A percentile compares a stretch with the other conserved stretches of the same genome.
Conservation (phyloP, 164 flowering plant species). For the Houttuynia cordata region DNA sequence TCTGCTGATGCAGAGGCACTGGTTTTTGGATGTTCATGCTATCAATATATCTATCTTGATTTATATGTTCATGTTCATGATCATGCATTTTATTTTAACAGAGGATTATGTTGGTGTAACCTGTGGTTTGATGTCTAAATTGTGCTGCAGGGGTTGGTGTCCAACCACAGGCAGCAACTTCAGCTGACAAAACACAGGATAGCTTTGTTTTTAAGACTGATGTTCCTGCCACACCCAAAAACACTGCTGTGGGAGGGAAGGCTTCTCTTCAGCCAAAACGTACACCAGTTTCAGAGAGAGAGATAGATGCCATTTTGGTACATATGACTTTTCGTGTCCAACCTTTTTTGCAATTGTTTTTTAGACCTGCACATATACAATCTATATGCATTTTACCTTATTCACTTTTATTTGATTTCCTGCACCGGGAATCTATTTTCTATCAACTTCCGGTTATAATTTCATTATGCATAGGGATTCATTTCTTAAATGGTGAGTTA, state of each 20-base stretch:
- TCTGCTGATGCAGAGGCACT: too few relatives aligned
- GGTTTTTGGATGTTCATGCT: neutral
- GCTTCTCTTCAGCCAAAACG: slow-evolving; percentile 84
- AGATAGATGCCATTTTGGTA: slow-evolving; percentile 83
- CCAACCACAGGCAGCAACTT: slow-evolving; percentile 6
- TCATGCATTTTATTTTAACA: too few relatives aligned
- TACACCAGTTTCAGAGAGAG: slow-evolving; percentile 58
- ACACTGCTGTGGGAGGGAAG: slow-evolving; percentile 50
- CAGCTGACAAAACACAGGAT: slow-evolving; percentile 16
- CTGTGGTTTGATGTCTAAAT: neutral
- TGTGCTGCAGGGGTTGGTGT: slow-evolving; percentile 10
- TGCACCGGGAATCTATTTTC: too few relatives aligned
- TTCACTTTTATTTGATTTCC: neutral
- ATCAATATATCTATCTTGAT: neutral
- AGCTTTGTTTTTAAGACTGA: slow-evolving; percentile 24
- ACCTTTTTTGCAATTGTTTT: neutral
- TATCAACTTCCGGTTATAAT: too few relatives aligned
- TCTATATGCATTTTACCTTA: neutral
- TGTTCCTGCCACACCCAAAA: slow-evolving; percentile 21
- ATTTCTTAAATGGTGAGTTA: neutral
- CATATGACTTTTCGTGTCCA: slow-evolving; percentile 6
- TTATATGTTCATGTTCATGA: too few relatives aligned
- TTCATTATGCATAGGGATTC: too few relatives aligned
- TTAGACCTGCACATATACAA: too few relatives aligned
- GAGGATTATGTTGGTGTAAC: too few relatives aligned